phyloP scores from a whole-genome alignment of 306 rosid genomes.

The Urtica urens region DNA sequence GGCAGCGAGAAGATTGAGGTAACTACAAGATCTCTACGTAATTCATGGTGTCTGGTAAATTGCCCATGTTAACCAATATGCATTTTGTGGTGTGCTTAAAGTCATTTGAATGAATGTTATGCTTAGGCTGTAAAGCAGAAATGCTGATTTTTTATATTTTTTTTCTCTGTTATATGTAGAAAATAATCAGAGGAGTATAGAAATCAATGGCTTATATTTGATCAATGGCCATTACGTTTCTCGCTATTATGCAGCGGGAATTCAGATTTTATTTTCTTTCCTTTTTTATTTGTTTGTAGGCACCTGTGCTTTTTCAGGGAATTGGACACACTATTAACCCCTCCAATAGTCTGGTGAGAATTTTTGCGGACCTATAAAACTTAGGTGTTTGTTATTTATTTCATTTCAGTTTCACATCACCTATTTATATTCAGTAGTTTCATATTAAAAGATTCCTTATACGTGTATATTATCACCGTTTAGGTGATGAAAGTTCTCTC shows the following conservation, averaged over 20 bases:
- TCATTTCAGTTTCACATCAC: not conserved
- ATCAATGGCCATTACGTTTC: no score
- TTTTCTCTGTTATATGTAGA: not conserved
- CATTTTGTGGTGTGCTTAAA: no score
- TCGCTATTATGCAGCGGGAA: no score
- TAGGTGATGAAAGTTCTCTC: slow-evolving; percentile 91
- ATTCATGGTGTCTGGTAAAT: no score
- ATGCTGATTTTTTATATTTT: not conserved
- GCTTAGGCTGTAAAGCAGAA: no score
- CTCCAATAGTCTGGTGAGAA: slow-evolving; percentile 75
- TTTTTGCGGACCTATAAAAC: slow-evolving; percentile 4
- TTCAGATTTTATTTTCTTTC: no score
- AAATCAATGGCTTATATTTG: no score
- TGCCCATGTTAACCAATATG: no score
- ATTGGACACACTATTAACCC: slow-evolving; percentile 81
- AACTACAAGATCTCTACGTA: no score
- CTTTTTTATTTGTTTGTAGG: slow-evolving; percentile 58
- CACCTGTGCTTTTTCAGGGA: slow-evolving; percentile 93
- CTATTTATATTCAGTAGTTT: slow-evolving; percentile 14
- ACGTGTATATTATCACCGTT: slow-evolving; percentile 5
- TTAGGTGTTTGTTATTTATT: slow-evolving; percentile 10
- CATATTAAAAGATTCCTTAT: slow-evolving; percentile 81
- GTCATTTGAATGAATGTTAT: no score
- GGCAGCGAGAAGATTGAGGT: slow-evolving; percentile 76
- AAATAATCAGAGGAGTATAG: no score